phyloP scores from a whole-genome alignment of 2,329 filamentous ascomycete genomes.

The Xylariaceae sp. region DNA sequence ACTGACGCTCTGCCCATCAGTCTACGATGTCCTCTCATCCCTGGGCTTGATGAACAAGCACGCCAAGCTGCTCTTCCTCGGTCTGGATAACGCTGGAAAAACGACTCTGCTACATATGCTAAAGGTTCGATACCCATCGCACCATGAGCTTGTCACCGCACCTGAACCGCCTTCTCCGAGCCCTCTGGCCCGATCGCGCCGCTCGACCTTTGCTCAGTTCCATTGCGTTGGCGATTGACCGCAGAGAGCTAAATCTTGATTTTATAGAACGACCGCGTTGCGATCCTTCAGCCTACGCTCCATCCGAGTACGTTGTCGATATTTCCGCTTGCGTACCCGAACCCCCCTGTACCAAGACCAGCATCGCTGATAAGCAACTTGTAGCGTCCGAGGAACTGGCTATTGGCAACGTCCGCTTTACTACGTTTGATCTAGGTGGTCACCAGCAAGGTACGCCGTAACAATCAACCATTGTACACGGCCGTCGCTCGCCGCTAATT shows the following conservation, averaged over 20 bases:
- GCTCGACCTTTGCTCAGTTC: not conserved
- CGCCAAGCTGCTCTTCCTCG: constrained; percentile 89
- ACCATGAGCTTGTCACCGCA: constrained; percentile 1
- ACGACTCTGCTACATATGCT: constrained; percentile 92
- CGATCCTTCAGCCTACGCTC: constrained; percentile 83
- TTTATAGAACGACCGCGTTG: constrained; percentile 79
- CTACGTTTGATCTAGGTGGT: constrained; percentile 88
- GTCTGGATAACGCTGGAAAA: constrained; percentile 92
- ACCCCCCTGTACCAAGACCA: constrained; percentile 22
- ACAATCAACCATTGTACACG: not conserved
- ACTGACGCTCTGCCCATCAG: constrained; percentile 42
- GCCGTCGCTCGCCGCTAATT: constrained; percentile 9
- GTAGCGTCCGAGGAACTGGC: constrained; percentile 84
- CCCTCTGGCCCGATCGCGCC: constrained; percentile 9
- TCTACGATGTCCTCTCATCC: constrained; percentile 85
- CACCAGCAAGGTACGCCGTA: constrained; percentile 72
- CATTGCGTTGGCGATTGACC: not conserved
- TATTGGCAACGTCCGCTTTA: constrained; percentile 91
- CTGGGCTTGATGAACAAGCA: constrained; percentile 92
- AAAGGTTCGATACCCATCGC: constrained; percentile 59
- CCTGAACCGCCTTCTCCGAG: not conserved
- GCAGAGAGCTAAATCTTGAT: constrained; percentile 8
- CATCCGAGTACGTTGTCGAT: constrained; percentile 69
- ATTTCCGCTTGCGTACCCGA: constrained; percentile 6
- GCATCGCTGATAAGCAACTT: constrained; percentile 25